Evolutionary conservation across 352 stramenopile genomes (phyloP), one percentile per base, ranked within the genome.

Genomic region (Pythium pyrilobum): DNA sequence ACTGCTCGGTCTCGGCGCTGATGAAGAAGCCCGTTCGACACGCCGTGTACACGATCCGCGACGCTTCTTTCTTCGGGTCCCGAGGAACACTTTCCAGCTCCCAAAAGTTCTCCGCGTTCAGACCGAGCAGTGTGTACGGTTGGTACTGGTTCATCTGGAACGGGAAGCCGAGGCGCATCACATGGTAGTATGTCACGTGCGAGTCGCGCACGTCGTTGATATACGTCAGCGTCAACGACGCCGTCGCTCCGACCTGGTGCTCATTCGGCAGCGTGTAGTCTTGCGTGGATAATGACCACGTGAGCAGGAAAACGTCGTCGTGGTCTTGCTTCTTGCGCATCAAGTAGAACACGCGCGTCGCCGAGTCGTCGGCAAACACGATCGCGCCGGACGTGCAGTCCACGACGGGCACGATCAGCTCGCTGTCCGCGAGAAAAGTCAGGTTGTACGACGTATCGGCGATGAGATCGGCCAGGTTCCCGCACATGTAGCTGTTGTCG

Each of bases 361-460:
- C 11, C 16, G 57, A 48, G 5, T 36, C 7, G 40, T 64, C 49
- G 0, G 2, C 43, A 7, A 63, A 11, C 2, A 55, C 1, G 43
- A 85, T 59, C 18, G 60, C 41, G 2, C 29, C 43, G 9, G 57
- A 74, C 5, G 64, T 64, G 44, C 74, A 85, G 43, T 82, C 72
- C 5, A 81, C 61, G 0, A 85, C 51, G 0, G 70, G 62, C n/a
- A 70, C 31, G 7, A 85, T 61, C 12, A 85, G 60, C 31, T 82
- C 74, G 1, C 61, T 38, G 3, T 69, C 53, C 1, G 21, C n/a
- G 12, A 78, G 29, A 31, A 54, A 64, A 20, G 55, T 59, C 15
- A 74, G 63, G 51, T 64, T 73, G 51, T 85, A 81, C 34, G 58
- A 34, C 2, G 59, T 69, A 6, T 68, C 58, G 0, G 44, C 31